Conservation (phyloP, 768 basidiomycete species). For the Suillus placidus region DNA sequence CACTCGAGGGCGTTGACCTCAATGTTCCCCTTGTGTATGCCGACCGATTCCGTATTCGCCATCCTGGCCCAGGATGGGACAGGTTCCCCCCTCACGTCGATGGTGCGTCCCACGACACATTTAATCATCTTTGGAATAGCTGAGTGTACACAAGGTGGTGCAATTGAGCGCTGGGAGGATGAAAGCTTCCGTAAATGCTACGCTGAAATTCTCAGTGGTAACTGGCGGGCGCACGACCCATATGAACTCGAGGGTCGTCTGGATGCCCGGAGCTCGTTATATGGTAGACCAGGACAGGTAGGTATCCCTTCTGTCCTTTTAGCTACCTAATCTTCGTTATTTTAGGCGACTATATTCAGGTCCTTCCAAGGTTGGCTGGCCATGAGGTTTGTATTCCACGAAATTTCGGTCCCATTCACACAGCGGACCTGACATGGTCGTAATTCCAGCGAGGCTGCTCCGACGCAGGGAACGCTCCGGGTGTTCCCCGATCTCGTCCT, state of each 20-base stretch:
- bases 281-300: slow-evolving; percentile 58
- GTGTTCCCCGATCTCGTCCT: slow-evolving; percentile 69
- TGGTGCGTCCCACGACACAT: slow-evolving; percentile 38
- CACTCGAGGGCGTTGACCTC: slow-evolving; percentile 59
- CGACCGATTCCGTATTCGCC: slow-evolving; percentile 75
- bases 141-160: slow-evolving; percentile 51
- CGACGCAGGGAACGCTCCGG: slow-evolving; percentile 67
- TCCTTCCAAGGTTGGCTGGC: slow-evolving; percentile 81
- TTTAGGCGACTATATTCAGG: slow-evolving; percentile 52
- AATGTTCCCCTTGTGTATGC: slow-evolving; percentile 68
- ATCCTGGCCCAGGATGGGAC: slow-evolving; percentile 61
- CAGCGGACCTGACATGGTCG: background rate
- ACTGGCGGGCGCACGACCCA: slow-evolving; percentile 69
- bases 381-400: slow-evolving; percentile 48
- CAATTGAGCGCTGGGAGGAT: slow-evolving; percentile 80
- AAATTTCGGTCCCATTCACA: background rate
- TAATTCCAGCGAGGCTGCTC: slow-evolving; percentile 58
- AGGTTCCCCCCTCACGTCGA: slow-evolving; percentile 58
- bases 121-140: background rate
- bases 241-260: slow-evolving; percentile 64
- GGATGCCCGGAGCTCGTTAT: slow-evolving; percentile 64
- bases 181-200: slow-evolving; percentile 59
- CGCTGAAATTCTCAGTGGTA: slow-evolving; percentile 58
- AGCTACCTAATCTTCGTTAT: slow-evolving; percentile 8
- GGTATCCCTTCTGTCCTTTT: slow-evolving; percentile 9